Base-by-base conservation (phyloP, 169 alveolate genomes). In the Babesia microti region DNA sequence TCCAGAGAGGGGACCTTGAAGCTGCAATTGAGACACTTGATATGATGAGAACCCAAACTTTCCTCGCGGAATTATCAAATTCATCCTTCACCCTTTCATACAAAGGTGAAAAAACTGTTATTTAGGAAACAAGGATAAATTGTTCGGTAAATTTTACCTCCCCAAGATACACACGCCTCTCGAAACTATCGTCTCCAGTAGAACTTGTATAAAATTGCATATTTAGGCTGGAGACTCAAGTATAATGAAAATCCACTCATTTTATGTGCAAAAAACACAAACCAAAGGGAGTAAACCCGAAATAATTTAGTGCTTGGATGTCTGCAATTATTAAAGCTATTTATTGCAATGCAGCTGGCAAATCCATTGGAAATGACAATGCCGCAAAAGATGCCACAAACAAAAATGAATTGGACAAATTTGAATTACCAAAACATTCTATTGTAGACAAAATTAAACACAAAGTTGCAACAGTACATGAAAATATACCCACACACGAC, bases 1-100 rank as follows among this genome's bases (percentile, higher is more conserved):
- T 15, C 2, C 4, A 12, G 37, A n/a, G 50, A 63, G 72, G 50
- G n/a, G 72, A 59, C 43, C 26, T 40, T 2, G 63, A 59, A 27
- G 72, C 50, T 5, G 72, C 72, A 12, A 48, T 59, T 9, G 72
- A 59, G 44, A 60, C 72, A 29, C 53, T 43, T 11, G 72, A 59
- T 18, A 59, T 59, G 48, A 32, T 59, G 12, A 59, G 41, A 39
- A 59, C 72, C 23, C 72, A 59, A 41, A 43, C 33, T n/a, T 47
- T 59, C 21, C 34, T 59, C 26, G 56, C 52, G 40, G 33, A 54
- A 27, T 42, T 59, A n/a, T 49, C 72, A n/a, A 60, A 60, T 19
- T 7, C 45, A 5, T 60, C 48, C 14, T 32, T 59, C 2, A 47
- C 65, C 22, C 15, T 59, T 23, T 59, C 48, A 24, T 23, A 49